Evolutionary conservation across 345 rosid species (phyloP), one percentile per base, ranked within the genome.

Genomic region (Gossypium rotundifolium): DNA sequence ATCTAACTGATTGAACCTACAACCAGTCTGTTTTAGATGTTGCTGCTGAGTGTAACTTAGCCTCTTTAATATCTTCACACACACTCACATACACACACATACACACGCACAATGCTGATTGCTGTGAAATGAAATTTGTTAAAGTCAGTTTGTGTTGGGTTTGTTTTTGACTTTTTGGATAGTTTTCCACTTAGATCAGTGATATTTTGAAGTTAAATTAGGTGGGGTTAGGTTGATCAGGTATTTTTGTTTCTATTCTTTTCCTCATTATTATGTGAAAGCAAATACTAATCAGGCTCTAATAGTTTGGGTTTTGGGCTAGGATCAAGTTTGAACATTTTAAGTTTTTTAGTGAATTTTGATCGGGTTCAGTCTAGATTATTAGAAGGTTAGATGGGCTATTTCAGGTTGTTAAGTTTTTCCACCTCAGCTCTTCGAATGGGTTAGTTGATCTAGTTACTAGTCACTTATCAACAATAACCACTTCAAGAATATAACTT

Each of bases 11-110:
- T 4, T 6, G 27, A 63, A 63, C 16, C 12, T 25, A 27, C 0
- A 3, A 69, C 9, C 17, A 74, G 3, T 54, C 53, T 72, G 66
- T 72, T 72, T 55, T 44, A 72, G 20, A 57, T 65, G 63, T 18
- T 40, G 23, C 20, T 58, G 54, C 66, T 72, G 33, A 71, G 9
- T 13, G 33, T n/a, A 72, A 44, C 17, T 44, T 17, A 25, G 11
- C 20, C 62, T n/a, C 74, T 72, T 72, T 59, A 53, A 45, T 3
- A 20, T 22, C 23, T 45, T 25, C 42, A 27, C 38, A 0, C 38
- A 0, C 29, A 0, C 27, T 25, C 11, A 3, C 55, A 4, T 9
- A 2, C 17, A 9, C 3, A 1, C n/a, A n/a, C n/a, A n/a, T n/a
- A n/a, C 9, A 0, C 27, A 2, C 11, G 0, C 22, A 20, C 0